Evolutionary conservation across 2,329 filamentous ascomycete species (phyloP).

Genomic region (Aspergillus carbonarius): DNA sequence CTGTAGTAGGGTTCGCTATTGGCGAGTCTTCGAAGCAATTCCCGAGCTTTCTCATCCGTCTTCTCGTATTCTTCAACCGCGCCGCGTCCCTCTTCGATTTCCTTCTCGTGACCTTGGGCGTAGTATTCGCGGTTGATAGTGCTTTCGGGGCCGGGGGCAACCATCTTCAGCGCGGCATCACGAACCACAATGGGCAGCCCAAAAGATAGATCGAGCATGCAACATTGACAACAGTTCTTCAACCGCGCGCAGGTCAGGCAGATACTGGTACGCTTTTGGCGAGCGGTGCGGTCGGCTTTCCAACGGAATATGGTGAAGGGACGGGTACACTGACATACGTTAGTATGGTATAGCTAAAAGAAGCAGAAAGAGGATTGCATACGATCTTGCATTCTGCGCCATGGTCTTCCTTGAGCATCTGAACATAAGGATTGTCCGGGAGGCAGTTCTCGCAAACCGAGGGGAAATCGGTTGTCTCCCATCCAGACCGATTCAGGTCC

Average conservation of each 20-base stretch:
- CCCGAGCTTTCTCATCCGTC: slow-evolving; percentile 93
- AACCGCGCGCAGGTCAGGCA: slow-evolving; percentile 94
- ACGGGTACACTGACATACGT: slow-evolving; percentile 65
- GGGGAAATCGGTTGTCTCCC: slow-evolving; percentile 69
- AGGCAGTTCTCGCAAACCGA: slow-evolving; percentile 77
- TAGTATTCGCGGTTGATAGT: slow-evolving; percentile 97
- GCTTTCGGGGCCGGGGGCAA: slow-evolving; percentile 87
- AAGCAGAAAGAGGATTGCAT: slow-evolving; percentile 15
- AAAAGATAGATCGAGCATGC: slow-evolving; percentile 96
- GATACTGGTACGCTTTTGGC: slow-evolving; percentile 91
- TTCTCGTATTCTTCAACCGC: slow-evolving; percentile 90
- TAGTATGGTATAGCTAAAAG: not conserved
- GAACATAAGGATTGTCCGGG: slow-evolving; percentile 94
- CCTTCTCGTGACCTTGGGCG: slow-evolving; percentile 93
- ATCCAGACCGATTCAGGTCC: slow-evolving; percentile 90
- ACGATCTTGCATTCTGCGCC: slow-evolving; percentile 77
- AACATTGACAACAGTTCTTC: slow-evolving; percentile 98
- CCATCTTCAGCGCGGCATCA: slow-evolving; percentile 96
- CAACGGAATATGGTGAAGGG: slow-evolving; percentile 95
- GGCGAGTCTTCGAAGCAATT: slow-evolving; percentile 78
- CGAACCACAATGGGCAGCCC: slow-evolving; percentile 91
- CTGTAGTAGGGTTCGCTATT: slow-evolving; percentile 94
- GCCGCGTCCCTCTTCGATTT: slow-evolving; percentile 86
- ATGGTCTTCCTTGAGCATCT: slow-evolving; percentile 98
- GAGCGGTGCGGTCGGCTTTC: slow-evolving; percentile 87